Base-by-base conservation (phyloP, 768 basidiomycete genomes). In the Neoboletus subvelutipes region DNA sequence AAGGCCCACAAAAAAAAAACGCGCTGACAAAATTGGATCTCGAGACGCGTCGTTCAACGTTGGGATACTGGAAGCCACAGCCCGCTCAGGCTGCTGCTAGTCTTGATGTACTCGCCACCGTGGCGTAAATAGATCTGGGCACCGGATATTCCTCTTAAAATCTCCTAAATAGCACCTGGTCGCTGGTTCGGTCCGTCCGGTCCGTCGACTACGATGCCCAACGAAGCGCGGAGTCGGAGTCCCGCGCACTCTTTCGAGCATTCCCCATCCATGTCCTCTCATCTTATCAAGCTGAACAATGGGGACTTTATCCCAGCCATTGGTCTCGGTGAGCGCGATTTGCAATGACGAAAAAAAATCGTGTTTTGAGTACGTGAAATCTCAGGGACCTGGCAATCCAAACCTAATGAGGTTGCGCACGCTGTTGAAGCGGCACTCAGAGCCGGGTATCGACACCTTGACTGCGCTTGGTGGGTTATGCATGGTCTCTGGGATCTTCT, bases 381-480 rank as follows among this genome's bases (percentile, higher is more conserved):
- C 17, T 28, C 60, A 87, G 90, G 90, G 17, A 93, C 92, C 17
- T 93, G 90, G 90, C 86, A 90, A 71, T 85, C 87, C 42, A 81
- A 83, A 61, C 77, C 87, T 4, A 86, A 87, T 48, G 85, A 92
- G 60, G 91, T 90, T 34, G 74, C 76, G 13, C 61, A 75, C 40
- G 93, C 93, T 3, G 93, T 95, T 28, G 78, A 80, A 54, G 80
- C 81, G 62, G 92, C 92, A 1, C 72, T 95, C 59, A 87, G 85
- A 60, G 82, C 83, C 54, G 92, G 92, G 12, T 93, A 92, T 75
- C 80, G 80, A 70, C 91, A 85, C 67, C 84, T 87, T 60, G 88
- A 88, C 71, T 89, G 85, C 69, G 89, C 88, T 36, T 77, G 76
- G 78, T 78, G 55, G 20, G 69, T 68, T 26, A 47, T 40, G 28